Evolutionary conservation across 1,284 basidiomycete genomes (phyloP).

Genomic region (Trichosporon ovoides): DNA sequence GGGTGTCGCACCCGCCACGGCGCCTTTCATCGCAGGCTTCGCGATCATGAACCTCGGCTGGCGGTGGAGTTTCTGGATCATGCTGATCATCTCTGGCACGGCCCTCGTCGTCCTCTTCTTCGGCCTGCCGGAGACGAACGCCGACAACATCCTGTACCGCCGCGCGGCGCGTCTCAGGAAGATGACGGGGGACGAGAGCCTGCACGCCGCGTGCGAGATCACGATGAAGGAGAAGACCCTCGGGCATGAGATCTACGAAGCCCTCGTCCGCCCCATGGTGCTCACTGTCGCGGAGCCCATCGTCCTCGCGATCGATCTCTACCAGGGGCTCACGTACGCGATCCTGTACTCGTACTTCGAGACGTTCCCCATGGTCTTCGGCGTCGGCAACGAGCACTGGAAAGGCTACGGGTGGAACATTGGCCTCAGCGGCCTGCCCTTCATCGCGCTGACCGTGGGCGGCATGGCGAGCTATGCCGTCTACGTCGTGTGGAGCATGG

Average conservation of each 20-base stretch:
- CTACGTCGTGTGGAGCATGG: slow-evolving; percentile 34
- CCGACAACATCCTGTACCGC: slow-evolving; percentile 58
- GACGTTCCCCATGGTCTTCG: slow-evolving; percentile 18
- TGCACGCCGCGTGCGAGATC: slow-evolving; percentile 36
- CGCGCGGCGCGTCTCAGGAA: slow-evolving; percentile 55
- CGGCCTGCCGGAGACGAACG: slow-evolving; percentile 62
- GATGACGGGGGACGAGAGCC: slow-evolving; percentile 51
- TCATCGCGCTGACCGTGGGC: slow-evolving; percentile 39
- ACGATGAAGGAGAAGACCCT: slow-evolving; percentile 27
- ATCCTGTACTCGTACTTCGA: slow-evolving; percentile 42
- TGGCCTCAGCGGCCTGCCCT: slow-evolving; percentile 38
- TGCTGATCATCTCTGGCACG: slow-evolving; percentile 36
- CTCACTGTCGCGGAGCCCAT: slow-evolving; percentile 45
- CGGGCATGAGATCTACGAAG: slow-evolving; percentile 32
- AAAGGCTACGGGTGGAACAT: slow-evolving; percentile 38
- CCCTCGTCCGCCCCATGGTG: slow-evolving; percentile 35
- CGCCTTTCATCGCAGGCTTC: slow-evolving; percentile 55
- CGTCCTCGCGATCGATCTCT: slow-evolving; percentile 33
- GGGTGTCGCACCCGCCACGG: slow-evolving; percentile 27
- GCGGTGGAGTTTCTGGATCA: slow-evolving; percentile 46
- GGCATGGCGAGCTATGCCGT: slow-evolving; percentile 22
- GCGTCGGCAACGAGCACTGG: slow-evolving; percentile 5
- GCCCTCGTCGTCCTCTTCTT: slow-evolving; percentile 55
- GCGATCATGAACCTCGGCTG: slow-evolving; percentile 41
- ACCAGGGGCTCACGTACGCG: slow-evolving; percentile 36